These are phyloP conservation scores for Ilex asprella DNA, from an alignment of 257 asterid genomes.

Conservation along the genomic window DNA sequence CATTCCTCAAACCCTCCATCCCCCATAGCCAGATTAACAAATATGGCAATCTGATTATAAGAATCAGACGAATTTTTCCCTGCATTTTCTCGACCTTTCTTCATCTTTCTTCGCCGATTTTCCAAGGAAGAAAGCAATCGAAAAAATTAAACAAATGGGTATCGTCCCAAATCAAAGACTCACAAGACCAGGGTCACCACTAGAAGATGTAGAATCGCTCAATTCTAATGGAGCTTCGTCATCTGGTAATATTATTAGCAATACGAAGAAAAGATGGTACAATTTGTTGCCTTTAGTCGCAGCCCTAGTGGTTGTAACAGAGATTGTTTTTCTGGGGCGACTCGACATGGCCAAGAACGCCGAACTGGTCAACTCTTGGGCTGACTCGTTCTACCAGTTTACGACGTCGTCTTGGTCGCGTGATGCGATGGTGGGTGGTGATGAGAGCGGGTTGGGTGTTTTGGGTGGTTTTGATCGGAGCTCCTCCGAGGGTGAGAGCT, in stretches of 20 bases:
- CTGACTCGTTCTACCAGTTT: slow-evolving; percentile 78
- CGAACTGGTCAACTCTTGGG: slow-evolving; percentile 82
- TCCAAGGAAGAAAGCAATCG: too few species aligned
- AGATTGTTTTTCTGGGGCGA: slow-evolving; percentile 72
- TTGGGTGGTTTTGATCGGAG: not conserved
- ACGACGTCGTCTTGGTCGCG: slow-evolving; percentile 26
- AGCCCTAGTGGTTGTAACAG: slow-evolving; percentile 65
- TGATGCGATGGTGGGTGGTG: slow-evolving; percentile 2
- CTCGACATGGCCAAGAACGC: slow-evolving; percentile 75
- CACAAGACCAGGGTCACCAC: not conserved
- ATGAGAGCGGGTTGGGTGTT: slow-evolving; percentile 16
- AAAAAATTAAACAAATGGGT: too few species aligned
- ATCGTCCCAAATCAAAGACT: slow-evolving; percentile 22
- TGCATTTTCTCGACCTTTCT: too few species aligned
- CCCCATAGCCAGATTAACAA: too few species aligned
- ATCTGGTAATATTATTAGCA: not conserved
- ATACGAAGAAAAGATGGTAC: slow-evolving; percentile 57
- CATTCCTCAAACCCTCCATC: too few species aligned
- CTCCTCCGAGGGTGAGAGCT: slow-evolving; percentile 16
- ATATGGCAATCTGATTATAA: too few species aligned
- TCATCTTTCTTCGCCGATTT: too few species aligned
- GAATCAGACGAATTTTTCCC: too few species aligned
- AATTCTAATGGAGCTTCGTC: slow-evolving; percentile 19
- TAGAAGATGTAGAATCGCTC: slow-evolving; percentile 14
- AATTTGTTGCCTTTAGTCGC: slow-evolving; percentile 57